Percentiles rank a stretch among this genome's conserved stretches.
These are phyloP conservation scores for Lasiodiplodia theobromae DNA, from an alignment of 2,329 filamentous ascomycete species.

Conservation along the genomic window DNA sequence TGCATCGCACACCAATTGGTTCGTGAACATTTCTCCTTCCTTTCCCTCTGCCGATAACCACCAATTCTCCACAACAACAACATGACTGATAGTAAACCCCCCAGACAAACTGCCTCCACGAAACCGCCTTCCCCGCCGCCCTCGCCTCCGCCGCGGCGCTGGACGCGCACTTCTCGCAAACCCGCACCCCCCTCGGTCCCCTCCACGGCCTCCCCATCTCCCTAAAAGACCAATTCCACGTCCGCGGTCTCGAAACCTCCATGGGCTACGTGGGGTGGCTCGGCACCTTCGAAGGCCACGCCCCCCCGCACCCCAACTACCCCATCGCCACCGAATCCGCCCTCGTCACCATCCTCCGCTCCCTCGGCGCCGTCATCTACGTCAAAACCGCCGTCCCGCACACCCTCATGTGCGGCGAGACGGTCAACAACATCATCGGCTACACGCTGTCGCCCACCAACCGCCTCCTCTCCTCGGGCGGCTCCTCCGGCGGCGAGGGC, in stretches of 20 bases:
- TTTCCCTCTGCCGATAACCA: background rate
- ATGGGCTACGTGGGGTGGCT: slow-evolving; percentile 72
- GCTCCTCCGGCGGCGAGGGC: slow-evolving; percentile 67
- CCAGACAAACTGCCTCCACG: slow-evolving; percentile 51
- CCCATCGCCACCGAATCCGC: slow-evolving; percentile 62
- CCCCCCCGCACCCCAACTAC: slow-evolving; percentile 58
- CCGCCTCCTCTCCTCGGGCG: slow-evolving; percentile 60
- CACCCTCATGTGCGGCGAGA: slow-evolving; percentile 66
- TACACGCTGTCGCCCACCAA: slow-evolving; percentile 66
- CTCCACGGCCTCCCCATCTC: slow-evolving; percentile 58
- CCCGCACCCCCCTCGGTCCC: slow-evolving; percentile 51
- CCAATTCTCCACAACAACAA: background rate
- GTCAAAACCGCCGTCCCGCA: slow-evolving; percentile 65
- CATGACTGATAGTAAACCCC: background rate
- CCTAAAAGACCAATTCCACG: slow-evolving; percentile 59
- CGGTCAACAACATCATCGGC: slow-evolving; percentile 67
- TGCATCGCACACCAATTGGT: slow-evolving; percentile 60
- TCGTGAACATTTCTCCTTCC: slow-evolving; percentile 10
- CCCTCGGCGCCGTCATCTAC: slow-evolving; percentile 62
- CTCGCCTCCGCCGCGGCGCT: slow-evolving; percentile 51
- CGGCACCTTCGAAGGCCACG: slow-evolving; percentile 62
- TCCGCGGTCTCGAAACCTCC: slow-evolving; percentile 54
- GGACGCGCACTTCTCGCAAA: slow-evolving; percentile 48
- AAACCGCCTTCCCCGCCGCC: slow-evolving; percentile 57
- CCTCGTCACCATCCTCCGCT: slow-evolving; percentile 62